Evolutionary conservation across 1,284 basidiomycete species (phyloP).

Genomic region (Leccinum subfulvum): DNA sequence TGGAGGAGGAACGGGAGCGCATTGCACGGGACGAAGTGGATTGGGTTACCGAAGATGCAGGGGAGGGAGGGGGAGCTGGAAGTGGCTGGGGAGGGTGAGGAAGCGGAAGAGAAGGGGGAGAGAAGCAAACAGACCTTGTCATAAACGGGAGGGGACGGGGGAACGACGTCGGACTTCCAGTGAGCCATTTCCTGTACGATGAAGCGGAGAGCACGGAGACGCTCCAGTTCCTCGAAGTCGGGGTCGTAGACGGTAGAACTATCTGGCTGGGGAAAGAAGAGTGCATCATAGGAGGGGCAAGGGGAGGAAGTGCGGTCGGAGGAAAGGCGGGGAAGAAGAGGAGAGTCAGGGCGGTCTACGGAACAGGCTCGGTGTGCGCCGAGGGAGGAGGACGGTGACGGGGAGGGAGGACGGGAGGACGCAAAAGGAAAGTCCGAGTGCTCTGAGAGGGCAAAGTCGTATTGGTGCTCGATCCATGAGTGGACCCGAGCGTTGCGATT

Average conservation of each 20-base stretch:
- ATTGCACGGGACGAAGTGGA: slow-evolving; percentile 30
- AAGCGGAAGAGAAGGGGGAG: not conserved
- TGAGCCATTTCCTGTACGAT: slow-evolving; percentile 35
- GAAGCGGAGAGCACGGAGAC: slow-evolving; percentile 31
- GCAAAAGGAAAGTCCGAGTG: slow-evolving; percentile 6
- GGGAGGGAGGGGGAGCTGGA: slow-evolving; percentile 32
- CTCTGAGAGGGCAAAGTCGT: slow-evolving; percentile 34
- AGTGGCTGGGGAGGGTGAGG: slow-evolving; percentile 19
- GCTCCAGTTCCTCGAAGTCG: slow-evolving; percentile 31
- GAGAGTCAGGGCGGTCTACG: slow-evolving; percentile 32
- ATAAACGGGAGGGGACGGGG: not conserved
- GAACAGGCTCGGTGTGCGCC: slow-evolving; percentile 25
- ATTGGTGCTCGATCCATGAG: slow-evolving; percentile 36
- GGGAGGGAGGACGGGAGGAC: slow-evolving; percentile 26
- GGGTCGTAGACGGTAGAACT: slow-evolving; percentile 4
- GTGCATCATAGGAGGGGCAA: slow-evolving; percentile 32
- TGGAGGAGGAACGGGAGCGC: slow-evolving; percentile 35
- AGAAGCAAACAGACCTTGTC: slow-evolving; percentile 27
- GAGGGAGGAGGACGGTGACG: slow-evolving; percentile 33
- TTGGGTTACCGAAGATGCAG: slow-evolving; percentile 27
- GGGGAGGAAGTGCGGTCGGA: slow-evolving; percentile 24
- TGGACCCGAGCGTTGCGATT: slow-evolving; percentile 31
- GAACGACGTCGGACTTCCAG: slow-evolving; percentile 19
- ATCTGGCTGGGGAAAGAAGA: slow-evolving; percentile 25
- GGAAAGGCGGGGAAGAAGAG: slow-evolving; percentile 30